These are phyloP conservation scores for Ophiostoma montium DNA, from an alignment of 2,329 filamentous ascomycete species.

Conservation along the genomic window DNA sequence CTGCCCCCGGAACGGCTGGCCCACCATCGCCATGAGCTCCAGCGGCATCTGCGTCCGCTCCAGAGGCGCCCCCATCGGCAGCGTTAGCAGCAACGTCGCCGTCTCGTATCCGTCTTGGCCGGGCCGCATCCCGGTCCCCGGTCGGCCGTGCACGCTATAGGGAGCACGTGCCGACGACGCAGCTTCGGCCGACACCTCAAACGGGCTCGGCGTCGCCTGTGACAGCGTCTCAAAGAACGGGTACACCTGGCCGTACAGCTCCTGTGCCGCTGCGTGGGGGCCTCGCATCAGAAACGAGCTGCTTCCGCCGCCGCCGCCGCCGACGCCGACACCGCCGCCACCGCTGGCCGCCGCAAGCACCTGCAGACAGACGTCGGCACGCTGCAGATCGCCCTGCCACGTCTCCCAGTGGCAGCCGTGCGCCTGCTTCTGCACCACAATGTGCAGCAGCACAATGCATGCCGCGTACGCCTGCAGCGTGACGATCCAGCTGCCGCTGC, in stretches of 20 bases:
- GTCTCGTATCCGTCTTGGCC: neutral
- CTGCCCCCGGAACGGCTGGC: slow-evolving; percentile 10
- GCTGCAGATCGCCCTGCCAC: slow-evolving; percentile 18
- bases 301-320: neutral
- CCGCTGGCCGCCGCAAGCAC: slow-evolving; percentile 9
- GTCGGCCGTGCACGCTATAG: neutral
- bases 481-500: slow-evolving; percentile 19
- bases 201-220: neutral
- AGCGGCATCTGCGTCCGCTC: slow-evolving; percentile 3
- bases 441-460: slow-evolving; percentile 19
- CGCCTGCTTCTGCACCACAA: slow-evolving; percentile 18
- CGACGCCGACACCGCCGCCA: slow-evolving; percentile 1
- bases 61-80: neutral
- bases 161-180: neutral
- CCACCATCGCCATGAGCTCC: slow-evolving; percentile 10
- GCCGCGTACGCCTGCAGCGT: slow-evolving; percentile 21
- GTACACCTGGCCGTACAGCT: slow-evolving; percentile 9
- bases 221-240: slow-evolving; percentile 6
- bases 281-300: neutral
- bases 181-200: neutral
- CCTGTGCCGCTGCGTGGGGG: neutral
- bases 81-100: slow-evolving; percentile 5
- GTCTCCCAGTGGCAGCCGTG: slow-evolving; percentile 14
- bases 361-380: slow-evolving; percentile 16
- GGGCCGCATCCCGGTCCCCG: neutral